These are phyloP conservation scores for Cordyceps pruinosa DNA, from an alignment of 2,329 filamentous ascomycete genomes.

Conservation along the genomic window DNA sequence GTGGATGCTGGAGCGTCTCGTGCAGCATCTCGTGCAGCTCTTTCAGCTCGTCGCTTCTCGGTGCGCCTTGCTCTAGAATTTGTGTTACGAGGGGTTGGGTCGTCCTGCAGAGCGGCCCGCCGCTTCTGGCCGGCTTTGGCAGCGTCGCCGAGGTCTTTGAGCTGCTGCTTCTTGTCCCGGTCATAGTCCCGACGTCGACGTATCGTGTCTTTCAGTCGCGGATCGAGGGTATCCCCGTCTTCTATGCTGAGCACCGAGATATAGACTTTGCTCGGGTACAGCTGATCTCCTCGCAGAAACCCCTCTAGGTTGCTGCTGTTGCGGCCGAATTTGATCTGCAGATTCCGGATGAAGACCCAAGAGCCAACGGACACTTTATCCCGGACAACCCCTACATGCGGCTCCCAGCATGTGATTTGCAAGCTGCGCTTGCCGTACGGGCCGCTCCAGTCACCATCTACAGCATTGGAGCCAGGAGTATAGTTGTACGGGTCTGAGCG, in stretches of 20 bases:
- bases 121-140: constrained; percentile 33
- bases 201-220: constrained; percentile 50
- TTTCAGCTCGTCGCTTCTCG: constrained; percentile 10
- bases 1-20: constrained; percentile 22
- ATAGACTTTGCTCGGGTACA: constrained; percentile 41
- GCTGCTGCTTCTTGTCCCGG: constrained; percentile 35
- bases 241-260: constrained; percentile 44
- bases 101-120: constrained; percentile 22
- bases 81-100: constrained; percentile 21
- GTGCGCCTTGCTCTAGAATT: constrained; percentile 23
- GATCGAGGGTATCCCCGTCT: constrained; percentile 36
- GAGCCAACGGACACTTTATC: constrained; percentile 47
- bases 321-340: constrained; percentile 57
- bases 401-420: constrained; percentile 63
- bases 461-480: constrained; percentile 23
- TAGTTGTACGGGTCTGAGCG: constrained; percentile 43
- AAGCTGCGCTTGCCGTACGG: constrained; percentile 68
- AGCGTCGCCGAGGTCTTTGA: constrained; percentile 32
- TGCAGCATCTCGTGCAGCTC: constrained; percentile 10
- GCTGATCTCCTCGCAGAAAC: constrained; percentile 55
- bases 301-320: constrained; percentile 60
- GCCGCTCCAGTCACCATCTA: constrained; percentile 53
- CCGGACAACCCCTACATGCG: constrained; percentile 55
- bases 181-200: constrained; percentile 60
- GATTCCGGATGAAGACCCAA: constrained; percentile 63